Conservation (phyloP, 495 filamentous ascomycete species). For the Bombardia bombarda region DNA sequence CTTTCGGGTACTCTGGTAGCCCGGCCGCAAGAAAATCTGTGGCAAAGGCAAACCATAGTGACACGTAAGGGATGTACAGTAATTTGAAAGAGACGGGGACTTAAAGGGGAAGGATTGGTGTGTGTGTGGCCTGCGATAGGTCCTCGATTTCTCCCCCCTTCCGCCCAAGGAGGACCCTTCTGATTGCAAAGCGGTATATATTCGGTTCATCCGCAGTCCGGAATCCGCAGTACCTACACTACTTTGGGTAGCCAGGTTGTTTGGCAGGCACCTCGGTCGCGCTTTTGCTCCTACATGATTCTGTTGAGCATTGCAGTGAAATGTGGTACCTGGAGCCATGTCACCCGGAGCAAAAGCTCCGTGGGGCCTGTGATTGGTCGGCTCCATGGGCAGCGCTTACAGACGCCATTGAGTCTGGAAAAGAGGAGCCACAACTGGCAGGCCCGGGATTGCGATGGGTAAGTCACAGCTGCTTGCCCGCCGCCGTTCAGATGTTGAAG, state of each 20-base stretch:
- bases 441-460: too few species aligned
- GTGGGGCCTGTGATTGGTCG: constrained; percentile 21
- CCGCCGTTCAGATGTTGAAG: too few species aligned
- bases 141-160: too few species aligned
- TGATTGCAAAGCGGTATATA: constrained; percentile 17
- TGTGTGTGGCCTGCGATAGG: too few species aligned
- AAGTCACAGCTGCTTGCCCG: too few species aligned
- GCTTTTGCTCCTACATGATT: too few species aligned
- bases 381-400: constrained; percentile 26
- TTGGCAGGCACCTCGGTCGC: too few species aligned
- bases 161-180: too few species aligned
- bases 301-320: constrained; percentile 16
- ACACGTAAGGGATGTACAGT: constrained; percentile 21
- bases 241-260: too few species aligned
- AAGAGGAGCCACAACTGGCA: too few species aligned
- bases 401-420: constrained; percentile 1
- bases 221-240: too few species aligned
- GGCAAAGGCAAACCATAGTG: constrained; percentile 25
- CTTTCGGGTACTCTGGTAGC: not conserved
- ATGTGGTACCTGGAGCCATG: constrained; percentile 22
- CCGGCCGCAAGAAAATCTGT: constrained; percentile 11
- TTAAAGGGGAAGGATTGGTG: constrained; percentile 14
- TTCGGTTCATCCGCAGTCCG: constrained; percentile 14
- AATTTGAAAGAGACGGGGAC: too few species aligned
- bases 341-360: constrained; percentile 32